Evolutionary conservation across 169 alveolate genomes (phyloP).

Genomic region (Plasmodium gonderi): DNA sequence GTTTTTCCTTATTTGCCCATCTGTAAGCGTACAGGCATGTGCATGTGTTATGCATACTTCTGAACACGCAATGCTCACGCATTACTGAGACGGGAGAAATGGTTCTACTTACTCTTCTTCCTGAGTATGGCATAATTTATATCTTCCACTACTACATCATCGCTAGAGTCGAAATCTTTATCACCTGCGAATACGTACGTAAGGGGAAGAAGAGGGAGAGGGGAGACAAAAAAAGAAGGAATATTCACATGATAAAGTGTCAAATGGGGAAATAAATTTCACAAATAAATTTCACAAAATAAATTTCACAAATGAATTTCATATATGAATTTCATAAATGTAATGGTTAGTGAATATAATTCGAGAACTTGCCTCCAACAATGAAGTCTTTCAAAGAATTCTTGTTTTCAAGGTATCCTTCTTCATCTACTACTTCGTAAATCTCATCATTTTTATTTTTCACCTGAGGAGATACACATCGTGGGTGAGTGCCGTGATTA

Average conservation of each 20-base stretch:
- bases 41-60: not conserved
- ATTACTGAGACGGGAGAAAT: not conserved
- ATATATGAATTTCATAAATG: not conserved
- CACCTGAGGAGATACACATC: constrained; percentile 21
- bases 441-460: constrained; percentile 61
- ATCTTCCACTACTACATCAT: constrained; percentile 49
- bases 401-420: constrained; percentile 61
- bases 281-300: not conserved
- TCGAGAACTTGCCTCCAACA: constrained; percentile 51
- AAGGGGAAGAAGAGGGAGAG: not conserved
- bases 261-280: not conserved
- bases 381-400: constrained; percentile 47
- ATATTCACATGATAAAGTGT: not conserved
- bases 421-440: constrained; percentile 72
- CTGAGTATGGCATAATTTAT: constrained; percentile 7
- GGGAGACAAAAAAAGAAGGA: not conserved
- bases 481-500: too few relatives aligned
- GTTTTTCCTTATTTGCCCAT: too few relatives aligned
- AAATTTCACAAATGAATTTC: not conserved
- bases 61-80: not conserved
- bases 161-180: constrained; percentile 70
- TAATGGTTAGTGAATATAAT: not conserved
- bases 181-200: constrained; percentile 7
- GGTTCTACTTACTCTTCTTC: constrained; percentile 21
- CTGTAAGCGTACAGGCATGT: too few relatives aligned